Base-by-base conservation (phyloP, 1,284 basidiomycete species). In the Cryptococcus hybrid region DNA sequence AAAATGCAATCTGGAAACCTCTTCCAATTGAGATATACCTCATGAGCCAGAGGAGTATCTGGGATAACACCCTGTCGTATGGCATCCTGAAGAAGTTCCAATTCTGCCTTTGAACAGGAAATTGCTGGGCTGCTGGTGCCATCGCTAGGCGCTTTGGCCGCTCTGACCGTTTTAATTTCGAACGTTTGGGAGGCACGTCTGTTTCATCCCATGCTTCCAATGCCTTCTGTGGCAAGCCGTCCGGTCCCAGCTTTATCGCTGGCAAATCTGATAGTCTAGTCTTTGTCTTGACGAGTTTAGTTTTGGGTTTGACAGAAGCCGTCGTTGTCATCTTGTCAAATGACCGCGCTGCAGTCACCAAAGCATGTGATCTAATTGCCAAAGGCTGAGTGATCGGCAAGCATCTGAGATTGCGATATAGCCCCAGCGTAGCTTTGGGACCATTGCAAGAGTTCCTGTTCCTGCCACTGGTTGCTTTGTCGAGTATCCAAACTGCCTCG, bases 1-100 rank as follows among this genome's bases (percentile, higher is more conserved):
- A 96, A 80, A 38, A 95, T 83, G 69, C 91, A 94, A 70, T 93
- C 88, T 11, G 93, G 89, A 72, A 92, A 96, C 52, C 81, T 84
- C 40, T 81, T 78, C 40, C 88, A 81, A 71, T 94, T 91, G 15
- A 84, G 77, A 60, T 85, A 80, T 24, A 96, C 86, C 63, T 86
- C 85, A 51, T 75, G 80, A 2, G 89, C 86, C 5, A 95, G 82
- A 13, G 68, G 56, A 0, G 79, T 77, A 40, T 71, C 65, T 1
- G 77, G 77, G 2, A 65, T 59, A 30, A 50, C 46, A 13, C 59
- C 64, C 1, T 39, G 47, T 15, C 40, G 51, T 35, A 61, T 60
- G 18, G 65, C 53, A 5, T 46, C 35, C 13, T 48, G 24, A 30
- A 57, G 47, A 36, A 46, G 51, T 7, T 11, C 51, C 40, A 12